Conservation (phyloP, 2,329 filamentous ascomycete genomes). For the Tympanopsis confertula region DNA sequence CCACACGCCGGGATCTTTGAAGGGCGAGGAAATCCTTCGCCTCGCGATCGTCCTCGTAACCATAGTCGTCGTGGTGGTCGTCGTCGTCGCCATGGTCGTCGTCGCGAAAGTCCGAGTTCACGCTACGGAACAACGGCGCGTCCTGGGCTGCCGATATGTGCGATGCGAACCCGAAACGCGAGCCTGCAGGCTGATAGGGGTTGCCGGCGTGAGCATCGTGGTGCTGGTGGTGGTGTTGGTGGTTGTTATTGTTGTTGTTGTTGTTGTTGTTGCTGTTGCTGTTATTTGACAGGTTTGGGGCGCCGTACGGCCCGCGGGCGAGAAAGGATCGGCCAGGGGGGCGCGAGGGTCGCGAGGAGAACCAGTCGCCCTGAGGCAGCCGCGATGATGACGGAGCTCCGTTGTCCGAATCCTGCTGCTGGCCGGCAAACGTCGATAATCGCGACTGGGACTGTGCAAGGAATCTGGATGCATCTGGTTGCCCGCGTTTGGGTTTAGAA, state of each 20-base stretch:
- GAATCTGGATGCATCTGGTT: constrained; percentile 84
- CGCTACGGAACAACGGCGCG: constrained; percentile 88
- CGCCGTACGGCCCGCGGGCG: background rate
- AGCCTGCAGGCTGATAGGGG: constrained; percentile 65
- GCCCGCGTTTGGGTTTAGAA: constrained; percentile 7
- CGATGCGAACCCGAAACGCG: constrained; percentile 73
- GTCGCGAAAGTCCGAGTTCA: constrained; percentile 79
- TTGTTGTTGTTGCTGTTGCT: constrained; percentile 9
- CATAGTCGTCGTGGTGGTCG: constrained; percentile 2
- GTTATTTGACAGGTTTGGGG: background rate
- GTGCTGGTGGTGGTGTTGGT: constrained; percentile 10
- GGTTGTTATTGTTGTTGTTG: constrained; percentile 12
- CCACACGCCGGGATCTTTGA: constrained; percentile 78
- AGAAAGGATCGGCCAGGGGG: background rate
- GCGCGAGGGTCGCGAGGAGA: background rate
- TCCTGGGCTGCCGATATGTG: constrained; percentile 62
- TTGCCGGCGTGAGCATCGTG: constrained; percentile 44
- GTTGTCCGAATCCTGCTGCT: constrained; percentile 41
- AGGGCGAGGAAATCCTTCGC: constrained; percentile 89
- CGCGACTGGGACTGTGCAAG: constrained; percentile 92
- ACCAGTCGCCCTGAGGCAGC: constrained; percentile 5
- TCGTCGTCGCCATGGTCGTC: constrained; percentile 72
- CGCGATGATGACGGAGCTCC: constrained; percentile 16
- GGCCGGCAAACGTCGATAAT: constrained; percentile 51
- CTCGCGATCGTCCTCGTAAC: constrained; percentile 80